Base-by-base conservation (phyloP, 306 rosid genomes). In the Geum urbanum region DNA sequence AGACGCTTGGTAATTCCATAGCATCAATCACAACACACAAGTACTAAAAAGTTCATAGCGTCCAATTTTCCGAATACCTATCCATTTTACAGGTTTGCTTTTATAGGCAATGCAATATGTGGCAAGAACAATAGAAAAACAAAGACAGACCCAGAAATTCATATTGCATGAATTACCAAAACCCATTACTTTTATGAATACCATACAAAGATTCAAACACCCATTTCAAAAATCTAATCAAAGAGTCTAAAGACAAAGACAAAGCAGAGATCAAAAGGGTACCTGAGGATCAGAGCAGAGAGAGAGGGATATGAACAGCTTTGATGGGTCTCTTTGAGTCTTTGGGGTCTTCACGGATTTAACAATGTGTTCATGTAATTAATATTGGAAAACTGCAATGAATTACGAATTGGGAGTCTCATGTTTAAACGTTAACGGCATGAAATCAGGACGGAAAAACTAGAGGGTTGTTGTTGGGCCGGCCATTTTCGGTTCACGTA, bases 241-340 rank as follows among this genome's bases (percentile, higher is more conserved):
- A 41, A 56, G 37, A 24, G 64, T 18, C 63, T 43, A 19, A 6
- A 18, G 1, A 16, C 9, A 19, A 41, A 69, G 19, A 32, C 37
- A 47, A 22, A 1, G 6, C 1, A 60, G 14, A 15, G 74, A 56
- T 37, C 60, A 55, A 54, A 7, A 18, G 41, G 40, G 46, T 55
- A 78, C 82, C 82, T 73, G 53, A 48, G 61, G 41, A 40, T 18
- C 65, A 63, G 57, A 69, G 44, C 27, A 48, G 48, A 69, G 67
- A 15, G 2, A n/a, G 37, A 32, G 37, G 3, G 37, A 32, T 16
- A 32, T 16, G 49, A 3, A 20, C 27, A 32, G 48, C 64, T 63
- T 35, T 46, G 59, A n/a, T 24, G 44, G 59, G 50, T 27, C 75
- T 47, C 50, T 51, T 59, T 50, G n/a, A 32, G 16, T 47, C 50